Evolutionary conservation across 2,329 filamentous ascomycete species (phyloP), one percentile per base, ranked within the genome.

Genomic region (Aureobasidium uvarum): DNA sequence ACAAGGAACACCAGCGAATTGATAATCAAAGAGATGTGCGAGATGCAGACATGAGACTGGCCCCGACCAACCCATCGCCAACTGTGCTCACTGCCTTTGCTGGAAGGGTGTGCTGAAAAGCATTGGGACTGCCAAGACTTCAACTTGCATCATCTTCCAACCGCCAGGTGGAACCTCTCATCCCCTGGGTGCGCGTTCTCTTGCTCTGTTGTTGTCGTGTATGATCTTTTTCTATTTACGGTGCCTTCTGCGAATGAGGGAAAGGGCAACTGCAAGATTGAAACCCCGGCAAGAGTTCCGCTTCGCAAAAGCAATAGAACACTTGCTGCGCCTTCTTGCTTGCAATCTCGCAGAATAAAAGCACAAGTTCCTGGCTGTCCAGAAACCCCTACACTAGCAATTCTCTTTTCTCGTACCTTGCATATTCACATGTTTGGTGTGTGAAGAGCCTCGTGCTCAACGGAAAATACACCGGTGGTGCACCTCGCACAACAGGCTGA

Each of bases 21-120:
- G 36, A 62, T 28, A 62, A 62, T 50, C 48, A 50, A 62, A 62
- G 51, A 62, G 58, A 62, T 62, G 58, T 62, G 58, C 58, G 48
- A 36, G 16, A 23, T 39, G 43, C 39, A 62, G 58, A 62, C 45
- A 48, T 62, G 43, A 62, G 58, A 62, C 58, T 31, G 36, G 46
- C 13, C 23, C 25, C 38, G 58, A 28, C 58, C 58, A 48, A 50
- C 33, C 59, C 46, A 62, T 62, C 43, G 41, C 20, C 20, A 38
- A 38, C 59, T 14, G 13, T 36, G 50, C 50, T 52, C 31, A 28
- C 46, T 50, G 46, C 25, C 46, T 39, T 6, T 41, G 51, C 51
- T 55, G 23, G 18, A 45, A 20, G 55, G 23, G 41, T 58, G 38
- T 28, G 54, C 33, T 14, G 46, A 51, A 52, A 52, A 52, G 46